Conservation (phyloP, 2,329 filamentous ascomycete genomes). For the Diplodia intermedia region DNA sequence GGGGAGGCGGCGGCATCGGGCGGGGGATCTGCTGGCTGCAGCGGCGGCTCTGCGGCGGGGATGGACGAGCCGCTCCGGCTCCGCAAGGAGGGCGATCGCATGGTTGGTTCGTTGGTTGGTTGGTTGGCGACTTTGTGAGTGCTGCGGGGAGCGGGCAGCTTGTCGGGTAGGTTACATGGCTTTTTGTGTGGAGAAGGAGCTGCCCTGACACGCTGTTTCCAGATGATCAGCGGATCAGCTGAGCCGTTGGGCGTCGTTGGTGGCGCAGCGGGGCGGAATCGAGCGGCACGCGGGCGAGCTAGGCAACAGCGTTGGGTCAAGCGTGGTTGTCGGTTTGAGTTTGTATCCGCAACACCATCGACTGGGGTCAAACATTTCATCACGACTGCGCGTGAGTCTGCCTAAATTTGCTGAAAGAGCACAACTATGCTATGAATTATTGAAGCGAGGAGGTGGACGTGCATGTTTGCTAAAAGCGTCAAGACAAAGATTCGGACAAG, state of each 20-base stretch:
- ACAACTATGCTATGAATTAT: neutral
- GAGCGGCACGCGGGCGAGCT: neutral
- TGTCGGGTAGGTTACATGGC: neutral
- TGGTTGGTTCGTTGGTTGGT: neutral
- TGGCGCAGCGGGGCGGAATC: neutral
- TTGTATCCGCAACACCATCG: neutral
- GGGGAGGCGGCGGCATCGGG: neutral
- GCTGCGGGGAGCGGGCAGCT: neutral
- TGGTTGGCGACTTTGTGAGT: neutral
- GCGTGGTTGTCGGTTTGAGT: neutral
- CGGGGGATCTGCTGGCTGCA: neutral
- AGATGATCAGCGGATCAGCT: neutral
- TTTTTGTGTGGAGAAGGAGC: neutral
- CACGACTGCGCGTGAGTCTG: neutral
- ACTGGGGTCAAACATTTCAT: neutral
- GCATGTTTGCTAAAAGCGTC: too few relatives aligned
- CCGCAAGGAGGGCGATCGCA: conserved; percentile 1
- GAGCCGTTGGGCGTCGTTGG: neutral
- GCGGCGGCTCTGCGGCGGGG: neutral
- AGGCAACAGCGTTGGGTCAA: neutral
- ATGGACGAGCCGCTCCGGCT: neutral
- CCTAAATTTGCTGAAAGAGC: neutral
- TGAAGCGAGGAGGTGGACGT: neutral
- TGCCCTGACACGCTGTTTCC: too few relatives aligned
- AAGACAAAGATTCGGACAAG: neutral